Evolutionary conservation across 306 rosid genomes (phyloP).

Genomic region (Trifolium fragiferum): DNA sequence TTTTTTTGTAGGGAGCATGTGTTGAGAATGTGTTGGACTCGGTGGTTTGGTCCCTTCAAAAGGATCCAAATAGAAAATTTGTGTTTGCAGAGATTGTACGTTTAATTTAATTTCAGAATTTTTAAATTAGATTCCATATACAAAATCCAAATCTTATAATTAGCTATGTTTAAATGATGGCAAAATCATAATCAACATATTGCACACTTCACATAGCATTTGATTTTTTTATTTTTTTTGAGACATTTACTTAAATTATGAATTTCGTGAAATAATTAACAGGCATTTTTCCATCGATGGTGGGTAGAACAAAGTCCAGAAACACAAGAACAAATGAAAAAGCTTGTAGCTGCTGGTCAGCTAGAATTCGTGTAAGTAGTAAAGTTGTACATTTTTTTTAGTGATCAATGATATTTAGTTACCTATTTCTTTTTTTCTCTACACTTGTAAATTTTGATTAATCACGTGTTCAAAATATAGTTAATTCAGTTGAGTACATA

Average conservation of each 20-base stretch:
- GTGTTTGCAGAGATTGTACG: conserved; percentile 86
- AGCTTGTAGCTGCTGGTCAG: conserved; percentile 66
- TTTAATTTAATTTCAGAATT: neutral
- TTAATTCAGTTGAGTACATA: neutral
- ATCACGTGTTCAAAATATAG: neutral
- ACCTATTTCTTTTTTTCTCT: neutral
- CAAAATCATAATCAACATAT: neutral
- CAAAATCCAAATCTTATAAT: neutral
- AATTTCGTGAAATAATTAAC: conserved; percentile 2
- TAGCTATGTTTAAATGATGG: neutral
- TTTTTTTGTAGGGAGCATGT: conserved; percentile 65
- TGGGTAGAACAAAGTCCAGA: conserved; percentile 70
- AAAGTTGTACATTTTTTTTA: neutral
- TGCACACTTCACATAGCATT: neutral
- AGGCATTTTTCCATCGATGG: conserved; percentile 91
- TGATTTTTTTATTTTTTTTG: neutral
- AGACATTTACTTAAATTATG: neutral
- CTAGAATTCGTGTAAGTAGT: conserved; percentile 71
- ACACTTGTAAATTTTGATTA: too few relatives aligned
- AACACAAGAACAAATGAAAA: conserved; percentile 62
- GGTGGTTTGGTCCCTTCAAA: conserved; percentile 69
- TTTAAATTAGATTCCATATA: neutral
- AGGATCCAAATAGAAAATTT: conserved; percentile 81
- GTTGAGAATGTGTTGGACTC: conserved; percentile 86
- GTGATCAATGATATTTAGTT: too few relatives aligned